A percentile compares a stretch with the other conserved stretches of the same genome.
Conservation (phyloP, 2,329 filamentous ascomycete genomes). For the Leptographium wingfieldii region DNA sequence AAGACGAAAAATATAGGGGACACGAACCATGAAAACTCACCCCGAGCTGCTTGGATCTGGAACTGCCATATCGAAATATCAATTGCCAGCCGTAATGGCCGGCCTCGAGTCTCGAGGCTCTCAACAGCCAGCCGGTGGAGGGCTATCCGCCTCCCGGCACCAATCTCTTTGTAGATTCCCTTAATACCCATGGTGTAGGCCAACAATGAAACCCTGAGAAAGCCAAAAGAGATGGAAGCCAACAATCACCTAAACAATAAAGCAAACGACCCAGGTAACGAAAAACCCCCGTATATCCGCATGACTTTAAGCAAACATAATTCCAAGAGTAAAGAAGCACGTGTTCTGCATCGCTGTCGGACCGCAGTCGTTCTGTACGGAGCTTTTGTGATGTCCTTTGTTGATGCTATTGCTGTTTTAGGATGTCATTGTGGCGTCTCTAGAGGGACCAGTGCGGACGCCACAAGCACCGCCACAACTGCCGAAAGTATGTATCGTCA, state of each 20-base stretch:
- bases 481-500: neutral
- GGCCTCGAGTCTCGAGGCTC: constrained; percentile 55
- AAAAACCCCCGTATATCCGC: neutral
- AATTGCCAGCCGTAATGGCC: constrained; percentile 75
- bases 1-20: neutral
- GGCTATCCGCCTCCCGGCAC: constrained; percentile 64
- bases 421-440: constrained; percentile 14
- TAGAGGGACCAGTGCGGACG: constrained; percentile 10
- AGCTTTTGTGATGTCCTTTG: constrained; percentile 9
- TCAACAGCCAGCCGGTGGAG: constrained; percentile 72
- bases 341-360: neutral
- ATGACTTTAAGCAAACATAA: neutral
- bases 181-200: constrained; percentile 47
- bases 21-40: constrained; percentile 20
- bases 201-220: neutral
- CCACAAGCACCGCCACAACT: neutral
- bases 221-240: neutral
- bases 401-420: constrained; percentile 19
- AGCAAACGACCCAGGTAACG: neutral
- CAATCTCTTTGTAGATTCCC: constrained; percentile 80
- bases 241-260: too few relatives aligned
- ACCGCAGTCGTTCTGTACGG: neutral
- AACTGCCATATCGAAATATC: constrained; percentile 98
- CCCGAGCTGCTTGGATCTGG: constrained; percentile 73
- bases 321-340: neutral